A percentile compares a stretch with the other conserved stretches of the same genome.
Conservation (phyloP, 345 rosid species). For the Ricinus communis region DNA sequence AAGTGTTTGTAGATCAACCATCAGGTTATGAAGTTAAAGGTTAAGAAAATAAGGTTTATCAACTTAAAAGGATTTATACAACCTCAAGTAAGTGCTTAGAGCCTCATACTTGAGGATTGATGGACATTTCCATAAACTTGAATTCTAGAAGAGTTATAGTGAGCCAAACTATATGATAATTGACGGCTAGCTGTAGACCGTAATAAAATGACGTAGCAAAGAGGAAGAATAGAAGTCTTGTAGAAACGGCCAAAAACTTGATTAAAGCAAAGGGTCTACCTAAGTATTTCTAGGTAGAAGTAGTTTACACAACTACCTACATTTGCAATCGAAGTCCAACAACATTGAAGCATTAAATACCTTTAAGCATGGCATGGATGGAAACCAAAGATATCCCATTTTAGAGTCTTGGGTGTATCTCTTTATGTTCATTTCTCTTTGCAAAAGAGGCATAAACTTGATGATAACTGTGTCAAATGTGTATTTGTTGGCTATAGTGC, state of each 20-base stretch:
- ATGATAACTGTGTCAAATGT: constrained; percentile 7
- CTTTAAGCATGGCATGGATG: not conserved
- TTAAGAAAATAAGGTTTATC: not conserved
- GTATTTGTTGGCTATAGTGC: not conserved
- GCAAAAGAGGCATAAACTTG: not conserved
- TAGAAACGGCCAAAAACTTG: not conserved
- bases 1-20: not conserved
- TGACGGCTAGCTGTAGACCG: not conserved
- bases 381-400: constrained; percentile 1
- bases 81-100: no score
- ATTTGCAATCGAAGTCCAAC: not conserved
- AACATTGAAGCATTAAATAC: not conserved
- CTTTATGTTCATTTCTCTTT: constrained; percentile 4
- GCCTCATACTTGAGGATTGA: no score
- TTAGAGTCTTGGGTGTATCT: not conserved
- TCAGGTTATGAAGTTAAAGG: not conserved
- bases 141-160: no score
- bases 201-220: not conserved
- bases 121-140: no score
- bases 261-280: not conserved
- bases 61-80: no score
- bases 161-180: not conserved
- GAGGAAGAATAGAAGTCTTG: not conserved
- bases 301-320: not conserved
- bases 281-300: no score